Evolutionary conservation across 2,329 filamentous ascomycete species (phyloP), one percentile per base, ranked within the genome.

Genomic region (Colletotrichum sp.): DNA sequence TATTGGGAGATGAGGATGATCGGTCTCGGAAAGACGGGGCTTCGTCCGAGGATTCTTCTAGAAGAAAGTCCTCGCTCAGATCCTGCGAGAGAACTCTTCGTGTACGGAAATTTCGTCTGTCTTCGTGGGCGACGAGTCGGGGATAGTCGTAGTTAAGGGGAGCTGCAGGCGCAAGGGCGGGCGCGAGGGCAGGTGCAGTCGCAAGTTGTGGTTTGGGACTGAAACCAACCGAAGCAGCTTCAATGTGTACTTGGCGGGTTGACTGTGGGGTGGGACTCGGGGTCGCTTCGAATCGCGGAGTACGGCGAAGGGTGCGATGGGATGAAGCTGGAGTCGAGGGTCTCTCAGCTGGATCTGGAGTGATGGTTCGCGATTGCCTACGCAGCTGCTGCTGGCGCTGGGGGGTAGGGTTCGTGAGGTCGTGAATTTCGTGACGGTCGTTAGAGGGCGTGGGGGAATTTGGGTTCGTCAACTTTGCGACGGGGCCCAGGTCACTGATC

Each of bases 341-440:
- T 81, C 85, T 83, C 77, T 85, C 85, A 76, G 81, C 77, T 78
- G 81, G 82, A 80, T 85, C 82, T 79, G 86, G 81, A 72, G 85
- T 78, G 73, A 80, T 78, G 81, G 79, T 78, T 78, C 69, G 78
- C 76, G 81, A 79, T 71, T 86, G 85, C 85, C 87, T 86, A 82
- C 85, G 86, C 43, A 48, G 43, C 86, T 87, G 82, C 78, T 81
- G 83, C 83, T 85, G 85, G 82, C 81, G 84, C 80, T 81, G 81
- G 74, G 82, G 80, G 79, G 80, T 78, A 76, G 84, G 77, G 73
- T 81, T 82, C 81, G 85, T 84, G 80, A 84, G 83, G 81, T 88
- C 88, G 88, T 90, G 82, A 84, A 80, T 84, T 81, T 90, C 88
- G 90, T 90, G 84, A 88, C 86, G 86, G 88, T 90, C 89, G 86